Conservation (phyloP, 2,329 filamentous ascomycete genomes). For the Boeremia lycopersici region DNA sequence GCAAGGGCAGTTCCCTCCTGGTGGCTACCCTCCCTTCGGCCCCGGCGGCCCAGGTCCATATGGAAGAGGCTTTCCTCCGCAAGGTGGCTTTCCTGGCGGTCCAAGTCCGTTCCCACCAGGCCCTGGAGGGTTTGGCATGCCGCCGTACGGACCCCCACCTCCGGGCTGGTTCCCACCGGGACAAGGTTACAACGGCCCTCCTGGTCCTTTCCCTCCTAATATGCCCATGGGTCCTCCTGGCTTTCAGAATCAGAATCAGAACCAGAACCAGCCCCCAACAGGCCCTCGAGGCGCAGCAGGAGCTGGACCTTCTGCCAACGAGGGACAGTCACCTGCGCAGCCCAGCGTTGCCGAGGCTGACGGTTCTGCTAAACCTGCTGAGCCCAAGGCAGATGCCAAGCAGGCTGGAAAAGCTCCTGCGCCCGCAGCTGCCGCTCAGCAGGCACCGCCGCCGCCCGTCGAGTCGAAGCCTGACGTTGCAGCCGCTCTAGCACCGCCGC, state of each 20-base stretch:
- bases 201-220: slow-evolving; percentile 67
- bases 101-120: slow-evolving; percentile 56
- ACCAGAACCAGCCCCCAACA: slow-evolving; percentile 45
- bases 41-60: slow-evolving; percentile 47
- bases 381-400: slow-evolving; percentile 61
- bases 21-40: slow-evolving; percentile 49
- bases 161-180: slow-evolving; percentile 78
- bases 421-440: slow-evolving; percentile 52
- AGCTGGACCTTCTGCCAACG: slow-evolving; percentile 35
- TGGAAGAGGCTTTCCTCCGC: slow-evolving; percentile 55
- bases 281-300: slow-evolving; percentile 45
- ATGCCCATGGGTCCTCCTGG: slow-evolving; percentile 64
- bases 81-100: slow-evolving; percentile 52
- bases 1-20: slow-evolving; percentile 50
- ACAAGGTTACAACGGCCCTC: slow-evolving; percentile 74
- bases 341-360: slow-evolving; percentile 53
- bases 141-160: slow-evolving; percentile 70
- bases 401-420: slow-evolving; percentile 31
- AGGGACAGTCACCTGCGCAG: slow-evolving; percentile 36
- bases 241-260: slow-evolving; percentile 41
- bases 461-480: slow-evolving; percentile 71
- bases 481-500: slow-evolving; percentile 60
- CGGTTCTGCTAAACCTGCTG: slow-evolving; percentile 55
- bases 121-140: slow-evolving; percentile 69
- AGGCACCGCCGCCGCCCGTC: slow-evolving; percentile 67